Conservation (phyloP, 1,139 yeast species). For the Geotrichum candidum region DNA sequence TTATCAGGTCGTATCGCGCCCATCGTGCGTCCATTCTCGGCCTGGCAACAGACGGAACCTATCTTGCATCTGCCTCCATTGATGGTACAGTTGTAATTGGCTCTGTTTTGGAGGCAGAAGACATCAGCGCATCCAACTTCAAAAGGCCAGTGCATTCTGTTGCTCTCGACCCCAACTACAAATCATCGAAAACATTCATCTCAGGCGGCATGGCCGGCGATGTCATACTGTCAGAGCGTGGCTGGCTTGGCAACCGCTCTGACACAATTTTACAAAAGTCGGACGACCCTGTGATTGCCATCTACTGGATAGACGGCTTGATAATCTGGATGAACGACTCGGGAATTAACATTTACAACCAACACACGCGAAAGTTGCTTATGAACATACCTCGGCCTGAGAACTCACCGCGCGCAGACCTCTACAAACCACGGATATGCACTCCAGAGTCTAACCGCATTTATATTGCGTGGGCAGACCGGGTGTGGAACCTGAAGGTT, state of each 20-base stretch:
- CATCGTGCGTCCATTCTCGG: slow-evolving; percentile 81
- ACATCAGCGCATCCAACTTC: slow-evolving; percentile 71
- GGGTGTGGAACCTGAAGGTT: slow-evolving; percentile 67
- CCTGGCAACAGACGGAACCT: slow-evolving; percentile 59
- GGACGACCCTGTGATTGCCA: slow-evolving; percentile 67
- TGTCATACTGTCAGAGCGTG: slow-evolving; percentile 63
- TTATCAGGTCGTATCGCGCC: slow-evolving; percentile 68
- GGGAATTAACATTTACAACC: slow-evolving; percentile 50
- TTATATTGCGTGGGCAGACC: slow-evolving; percentile 77
- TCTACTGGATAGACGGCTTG: slow-evolving; percentile 52
- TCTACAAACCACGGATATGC: slow-evolving; percentile 76
- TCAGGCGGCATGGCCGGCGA: slow-evolving; percentile 93
- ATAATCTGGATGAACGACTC: slow-evolving; percentile 80
- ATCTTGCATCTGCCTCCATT: slow-evolving; percentile 81
- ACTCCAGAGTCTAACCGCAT: slow-evolving; percentile 64
- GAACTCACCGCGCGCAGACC: slow-evolving; percentile 64
- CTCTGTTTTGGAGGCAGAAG: slow-evolving; percentile 54
- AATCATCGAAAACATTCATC: slow-evolving; percentile 55
- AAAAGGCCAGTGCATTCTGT: slow-evolving; percentile 87
- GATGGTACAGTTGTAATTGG: slow-evolving; percentile 91
- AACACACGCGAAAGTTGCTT: slow-evolving; percentile 31
- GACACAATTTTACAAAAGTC: slow-evolving; percentile 60
- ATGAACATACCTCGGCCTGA: slow-evolving; percentile 52
- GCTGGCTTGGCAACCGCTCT: slow-evolving; percentile 79
- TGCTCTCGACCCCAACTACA: slow-evolving; percentile 66